These are phyloP conservation scores for Cucurbita argyrosperma DNA, from an alignment of 306 rosid species.

Conservation along the genomic window DNA sequence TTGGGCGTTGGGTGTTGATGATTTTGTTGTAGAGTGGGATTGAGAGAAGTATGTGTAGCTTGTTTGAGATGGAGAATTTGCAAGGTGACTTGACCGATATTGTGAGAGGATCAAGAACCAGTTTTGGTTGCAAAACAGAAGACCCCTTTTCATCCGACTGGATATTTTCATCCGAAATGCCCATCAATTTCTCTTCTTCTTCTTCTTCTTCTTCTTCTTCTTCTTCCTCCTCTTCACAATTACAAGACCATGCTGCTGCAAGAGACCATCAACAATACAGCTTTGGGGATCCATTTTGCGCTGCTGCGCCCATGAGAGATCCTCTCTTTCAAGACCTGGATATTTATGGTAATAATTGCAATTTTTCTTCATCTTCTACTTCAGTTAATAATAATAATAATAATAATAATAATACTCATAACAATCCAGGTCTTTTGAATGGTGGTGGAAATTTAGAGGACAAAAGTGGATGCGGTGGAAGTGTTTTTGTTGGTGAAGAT, in stretches of 20 bases:
- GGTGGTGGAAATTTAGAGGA: not conserved
- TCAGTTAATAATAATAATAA: not conserved
- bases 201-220: not conserved
- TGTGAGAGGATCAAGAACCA: conserved; percentile 22
- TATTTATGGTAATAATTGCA: not conserved
- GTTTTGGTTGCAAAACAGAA: conserved; percentile 7
- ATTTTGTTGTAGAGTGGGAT: not conserved
- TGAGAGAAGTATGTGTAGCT: conserved; percentile 15
- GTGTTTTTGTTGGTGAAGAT: not conserved
- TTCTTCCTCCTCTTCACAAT: not conserved
- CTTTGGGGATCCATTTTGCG: conserved; percentile 78
- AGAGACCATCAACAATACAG: not conserved
- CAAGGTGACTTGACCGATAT: conserved; percentile 88
- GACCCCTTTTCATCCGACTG: not conserved
- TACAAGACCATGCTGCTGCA: not conserved
- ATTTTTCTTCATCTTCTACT: not conserved
- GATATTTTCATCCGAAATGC: not conserved
- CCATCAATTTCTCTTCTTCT: conserved; percentile 4
- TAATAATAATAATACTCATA: not conserved
- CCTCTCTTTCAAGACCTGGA: conserved; percentile 35
- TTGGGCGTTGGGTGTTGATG: not conserved
- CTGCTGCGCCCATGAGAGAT: conserved; percentile 36
- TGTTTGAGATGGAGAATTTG: conserved; percentile 56
- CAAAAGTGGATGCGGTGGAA: not conserved
- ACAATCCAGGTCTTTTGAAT: not conserved